A percentile compares a stretch with the other conserved stretches of the same genome.
phyloP scores from a whole-genome alignment of 2,329 filamentous ascomycete genomes.

The Diaporthe eres region DNA sequence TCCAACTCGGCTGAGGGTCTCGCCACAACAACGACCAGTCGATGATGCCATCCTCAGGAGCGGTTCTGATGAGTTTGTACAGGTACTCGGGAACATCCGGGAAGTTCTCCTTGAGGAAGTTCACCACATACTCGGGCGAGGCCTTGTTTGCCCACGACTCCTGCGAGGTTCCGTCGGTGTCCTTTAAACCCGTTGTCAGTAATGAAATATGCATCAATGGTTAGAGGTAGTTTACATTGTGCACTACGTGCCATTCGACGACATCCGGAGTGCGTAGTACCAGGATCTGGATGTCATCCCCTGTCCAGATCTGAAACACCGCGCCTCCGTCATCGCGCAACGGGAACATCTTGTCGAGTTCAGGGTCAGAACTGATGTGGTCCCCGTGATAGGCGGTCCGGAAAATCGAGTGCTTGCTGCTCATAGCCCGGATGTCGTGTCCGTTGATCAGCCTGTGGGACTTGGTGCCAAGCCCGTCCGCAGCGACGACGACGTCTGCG shows the following conservation, averaged over 20 bases:
- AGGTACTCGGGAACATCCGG: constrained; percentile 58
- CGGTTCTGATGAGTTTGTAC: constrained; percentile 45
- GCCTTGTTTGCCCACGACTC: constrained; percentile 62
- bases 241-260: constrained; percentile 33
- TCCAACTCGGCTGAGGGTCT: constrained; percentile 50
- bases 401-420: constrained; percentile 47
- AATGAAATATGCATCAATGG: constrained; percentile 54
- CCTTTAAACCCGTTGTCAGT: constrained; percentile 68
- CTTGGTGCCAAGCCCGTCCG: constrained; percentile 51
- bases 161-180: constrained; percentile 60
- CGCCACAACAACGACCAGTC: constrained; percentile 49
- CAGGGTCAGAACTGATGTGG: constrained; percentile 52
- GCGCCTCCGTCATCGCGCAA: constrained; percentile 64
- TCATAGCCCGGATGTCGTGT: constrained; percentile 43
- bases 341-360: constrained; percentile 60
- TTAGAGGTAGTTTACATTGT: constrained; percentile 9
- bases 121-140: constrained; percentile 58
- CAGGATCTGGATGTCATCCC: constrained; percentile 60
- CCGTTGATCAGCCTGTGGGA: constrained; percentile 45
- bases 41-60: constrained; percentile 46
- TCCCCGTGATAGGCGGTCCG: constrained; percentile 43
- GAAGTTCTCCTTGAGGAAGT: constrained; percentile 58
- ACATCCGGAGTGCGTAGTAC: constrained; percentile 54
- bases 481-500: constrained; percentile 50
- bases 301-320: constrained; percentile 65